These are phyloP conservation scores for Coniosporium apollinis DNA, from an alignment of 495 filamentous ascomycete genomes.

Conservation along the genomic window DNA sequence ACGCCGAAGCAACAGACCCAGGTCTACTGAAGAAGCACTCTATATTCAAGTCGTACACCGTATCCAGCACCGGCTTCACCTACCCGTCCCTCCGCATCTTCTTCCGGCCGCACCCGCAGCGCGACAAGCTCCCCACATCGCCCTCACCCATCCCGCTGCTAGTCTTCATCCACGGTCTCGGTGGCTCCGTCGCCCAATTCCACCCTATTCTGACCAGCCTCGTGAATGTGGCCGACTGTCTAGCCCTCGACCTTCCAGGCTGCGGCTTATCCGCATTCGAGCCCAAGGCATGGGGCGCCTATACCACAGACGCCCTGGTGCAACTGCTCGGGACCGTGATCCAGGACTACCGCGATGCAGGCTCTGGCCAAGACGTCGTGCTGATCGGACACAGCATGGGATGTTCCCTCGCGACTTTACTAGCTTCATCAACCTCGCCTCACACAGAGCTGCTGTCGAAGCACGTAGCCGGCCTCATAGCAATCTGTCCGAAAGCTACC, in stretches of 20 bases:
- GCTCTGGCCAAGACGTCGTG: constrained; percentile 55
- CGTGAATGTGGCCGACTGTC: constrained; percentile 69
- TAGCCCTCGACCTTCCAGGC: constrained; percentile 80
- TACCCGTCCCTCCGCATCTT: constrained; percentile 74
- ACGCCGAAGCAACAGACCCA: constrained; percentile 21
- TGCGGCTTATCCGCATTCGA: constrained; percentile 65
- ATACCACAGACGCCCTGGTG: constrained; percentile 56
- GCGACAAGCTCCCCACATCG: constrained; percentile 52
- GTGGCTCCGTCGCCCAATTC: constrained; percentile 80
- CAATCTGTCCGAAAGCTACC: constrained; percentile 56
- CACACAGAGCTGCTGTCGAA: constrained; percentile 32
- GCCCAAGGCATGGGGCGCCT: constrained; percentile 58
- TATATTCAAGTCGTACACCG: constrained; percentile 47
- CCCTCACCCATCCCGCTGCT: constrained; percentile 64
- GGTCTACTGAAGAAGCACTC: constrained; percentile 59
- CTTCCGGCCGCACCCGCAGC: constrained; percentile 63
- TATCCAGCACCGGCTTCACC: constrained; percentile 28
- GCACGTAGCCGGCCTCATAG: constrained; percentile 58
- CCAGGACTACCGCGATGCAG: constrained; percentile 48
- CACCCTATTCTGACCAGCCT: constrained; percentile 65
- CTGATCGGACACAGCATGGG: constrained; percentile 83
- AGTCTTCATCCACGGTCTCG: constrained; percentile 84
- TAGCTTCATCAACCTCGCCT: constrained; percentile 46
- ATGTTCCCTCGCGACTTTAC: constrained; percentile 54
- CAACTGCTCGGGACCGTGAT: constrained; percentile 61